A percentile compares a stretch with the other conserved stretches of the same genome.
phyloP scores from a whole-genome alignment of 306 rosid species.

The Abrus precatorius region DNA sequence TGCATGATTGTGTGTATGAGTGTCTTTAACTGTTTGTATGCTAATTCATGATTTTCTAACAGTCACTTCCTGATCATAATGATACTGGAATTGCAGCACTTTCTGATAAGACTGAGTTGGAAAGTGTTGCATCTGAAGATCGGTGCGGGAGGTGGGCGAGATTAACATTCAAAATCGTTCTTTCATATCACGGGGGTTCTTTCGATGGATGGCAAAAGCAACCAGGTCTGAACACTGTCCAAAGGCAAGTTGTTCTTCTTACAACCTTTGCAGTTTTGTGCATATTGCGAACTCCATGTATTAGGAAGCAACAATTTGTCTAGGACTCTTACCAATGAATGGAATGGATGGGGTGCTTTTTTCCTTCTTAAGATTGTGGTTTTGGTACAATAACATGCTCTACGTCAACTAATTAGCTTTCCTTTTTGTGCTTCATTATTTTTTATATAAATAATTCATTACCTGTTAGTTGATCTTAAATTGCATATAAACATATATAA shows the following conservation, averaged over 20 bases:
- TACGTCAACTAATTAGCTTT: background rate
- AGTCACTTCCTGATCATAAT: constrained; percentile 57
- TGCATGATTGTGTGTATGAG: background rate
- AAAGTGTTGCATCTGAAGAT: constrained; percentile 53
- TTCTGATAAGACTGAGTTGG: constrained; percentile 55
- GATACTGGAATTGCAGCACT: constrained; percentile 56
- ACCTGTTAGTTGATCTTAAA: constrained; percentile 14
- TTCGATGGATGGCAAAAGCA: constrained; percentile 99
- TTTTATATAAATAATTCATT: background rate
- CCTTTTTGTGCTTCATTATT: background rate
- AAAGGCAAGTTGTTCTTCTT: constrained; percentile 64
- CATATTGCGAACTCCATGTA: constrained; percentile 4
- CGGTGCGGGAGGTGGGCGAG: constrained; percentile 92
- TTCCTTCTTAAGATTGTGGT: background rate
- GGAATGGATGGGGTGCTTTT: constrained; percentile 17
- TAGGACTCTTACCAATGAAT: background rate
- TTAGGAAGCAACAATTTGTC: constrained; percentile 25
- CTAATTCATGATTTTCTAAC: constrained; percentile 46
- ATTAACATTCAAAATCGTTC: constrained; percentile 72
- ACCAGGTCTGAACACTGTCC: constrained; percentile 87
- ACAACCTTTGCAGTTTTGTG: constrained; percentile 19
- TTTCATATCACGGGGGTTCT: constrained; percentile 82
- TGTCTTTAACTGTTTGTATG: constrained; percentile 27
- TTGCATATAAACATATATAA: background rate
- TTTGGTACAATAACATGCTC: constrained; percentile 28